Evolutionary conservation across 2,329 filamentous ascomycete species (phyloP).

Genomic region (Aspergillus proliferans): DNA sequence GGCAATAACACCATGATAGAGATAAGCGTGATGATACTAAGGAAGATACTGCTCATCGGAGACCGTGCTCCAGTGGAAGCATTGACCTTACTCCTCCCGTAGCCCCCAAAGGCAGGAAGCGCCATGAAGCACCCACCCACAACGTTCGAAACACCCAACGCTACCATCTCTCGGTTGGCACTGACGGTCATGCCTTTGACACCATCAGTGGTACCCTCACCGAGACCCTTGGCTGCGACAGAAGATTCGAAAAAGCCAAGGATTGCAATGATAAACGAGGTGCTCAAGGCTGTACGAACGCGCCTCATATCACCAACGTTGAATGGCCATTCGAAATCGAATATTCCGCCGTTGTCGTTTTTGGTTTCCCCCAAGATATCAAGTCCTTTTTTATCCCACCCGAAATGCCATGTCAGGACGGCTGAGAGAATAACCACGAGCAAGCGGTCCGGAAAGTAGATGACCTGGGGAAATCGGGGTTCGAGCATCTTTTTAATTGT

Average conservation of each 20-base stretch:
- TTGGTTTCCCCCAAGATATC: constrained; percentile 78
- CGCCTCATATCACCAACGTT: constrained; percentile 68
- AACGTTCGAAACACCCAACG: constrained; percentile 85
- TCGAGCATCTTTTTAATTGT: constrained; percentile 76
- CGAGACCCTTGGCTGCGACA: constrained; percentile 87
- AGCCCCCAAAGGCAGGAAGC: constrained; percentile 89
- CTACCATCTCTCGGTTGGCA: constrained; percentile 87
- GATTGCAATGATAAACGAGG: constrained; percentile 85
- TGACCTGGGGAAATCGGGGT: constrained; percentile 69
- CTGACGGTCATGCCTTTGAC: constrained; percentile 78
- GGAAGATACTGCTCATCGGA: constrained; percentile 84
- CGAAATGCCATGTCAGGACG: constrained; percentile 66
- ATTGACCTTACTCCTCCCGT: constrained; percentile 93
- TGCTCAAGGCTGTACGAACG: constrained; percentile 79
- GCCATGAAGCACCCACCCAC: constrained; percentile 87
- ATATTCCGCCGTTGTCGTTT: constrained; percentile 62
- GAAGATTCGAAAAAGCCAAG: constrained; percentile 98
- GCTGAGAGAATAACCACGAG: constrained; percentile 80
- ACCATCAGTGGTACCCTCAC: constrained; percentile 54
- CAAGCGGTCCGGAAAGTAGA: constrained; percentile 88
- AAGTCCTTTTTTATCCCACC: constrained; percentile 75
- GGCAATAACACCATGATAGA: constrained; percentile 77
- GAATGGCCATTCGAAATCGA: constrained; percentile 83
- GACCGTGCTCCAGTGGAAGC: constrained; percentile 84
- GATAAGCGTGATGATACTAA: constrained; percentile 75